A percentile compares a stretch with the other conserved stretches of the same genome.
Conservation (phyloP, 192 early-diverging fungal species). For the Jimgerdemannia lactiflua region DNA sequence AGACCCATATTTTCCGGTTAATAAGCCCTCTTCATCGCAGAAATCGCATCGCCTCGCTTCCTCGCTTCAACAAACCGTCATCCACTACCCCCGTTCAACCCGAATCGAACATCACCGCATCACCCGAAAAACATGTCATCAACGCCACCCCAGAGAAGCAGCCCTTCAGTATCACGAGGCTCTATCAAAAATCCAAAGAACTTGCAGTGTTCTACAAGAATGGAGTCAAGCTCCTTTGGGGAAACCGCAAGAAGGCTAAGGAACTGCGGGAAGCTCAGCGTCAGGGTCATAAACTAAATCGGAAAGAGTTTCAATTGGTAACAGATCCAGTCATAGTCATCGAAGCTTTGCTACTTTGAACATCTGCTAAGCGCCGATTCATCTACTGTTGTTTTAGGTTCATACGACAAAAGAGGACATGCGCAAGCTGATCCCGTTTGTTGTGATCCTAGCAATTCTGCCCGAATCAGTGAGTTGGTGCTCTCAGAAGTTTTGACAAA, state of each 20-base stretch:
- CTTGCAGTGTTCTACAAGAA: slow-evolving; percentile 51
- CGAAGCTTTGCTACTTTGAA: no score
- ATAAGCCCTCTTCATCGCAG: background rate
- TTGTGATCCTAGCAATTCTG: slow-evolving; percentile 34
- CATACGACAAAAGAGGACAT: slow-evolving; percentile 42
- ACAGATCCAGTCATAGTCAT: no score
- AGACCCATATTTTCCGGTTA: background rate
- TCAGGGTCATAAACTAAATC: slow-evolving; percentile 32
- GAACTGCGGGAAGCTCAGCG: slow-evolving; percentile 27
- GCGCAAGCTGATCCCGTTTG: slow-evolving; percentile 49
- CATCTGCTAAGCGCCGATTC: no score
- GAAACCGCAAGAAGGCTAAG: slow-evolving; percentile 43
- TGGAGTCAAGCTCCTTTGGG: slow-evolving; percentile 47
- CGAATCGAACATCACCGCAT: background rate
- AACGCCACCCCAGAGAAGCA: background rate
- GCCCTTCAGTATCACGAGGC: slow-evolving; percentile 17
- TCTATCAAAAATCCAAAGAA: slow-evolving; percentile 37
- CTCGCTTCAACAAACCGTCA: background rate
- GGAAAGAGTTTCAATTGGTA: slow-evolving; percentile 49
- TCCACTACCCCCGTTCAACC: background rate
- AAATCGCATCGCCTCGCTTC: background rate
- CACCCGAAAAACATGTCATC: background rate
- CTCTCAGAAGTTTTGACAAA: background rate
- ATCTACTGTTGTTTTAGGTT: slow-evolving; percentile 22
- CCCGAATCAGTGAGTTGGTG: slow-evolving; percentile 36